phyloP scores from a whole-genome alignment of 2,329 filamentous ascomycete species.

The Akanthomyces uredinophilus region DNA sequence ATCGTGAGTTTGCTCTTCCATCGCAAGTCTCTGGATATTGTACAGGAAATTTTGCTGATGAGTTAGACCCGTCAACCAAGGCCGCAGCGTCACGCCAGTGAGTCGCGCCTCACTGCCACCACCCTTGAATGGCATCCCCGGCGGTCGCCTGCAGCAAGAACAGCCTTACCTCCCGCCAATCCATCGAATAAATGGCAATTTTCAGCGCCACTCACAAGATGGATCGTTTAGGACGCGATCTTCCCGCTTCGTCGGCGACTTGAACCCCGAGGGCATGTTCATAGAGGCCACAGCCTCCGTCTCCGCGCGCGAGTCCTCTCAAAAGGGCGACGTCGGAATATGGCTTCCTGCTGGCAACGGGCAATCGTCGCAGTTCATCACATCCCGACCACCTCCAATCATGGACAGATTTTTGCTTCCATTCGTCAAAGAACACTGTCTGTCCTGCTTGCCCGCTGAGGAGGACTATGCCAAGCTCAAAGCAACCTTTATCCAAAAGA shows the following conservation, averaged over 20 bases:
- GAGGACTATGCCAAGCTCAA: constrained; percentile 42
- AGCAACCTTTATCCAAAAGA: constrained; percentile 44
- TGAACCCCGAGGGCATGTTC: constrained; percentile 57
- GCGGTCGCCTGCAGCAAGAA: constrained; percentile 5
- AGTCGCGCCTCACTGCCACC: constrained; percentile 1
- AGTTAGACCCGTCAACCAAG: not conserved
- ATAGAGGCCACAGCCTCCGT: constrained; percentile 44
- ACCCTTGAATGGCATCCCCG: not conserved
- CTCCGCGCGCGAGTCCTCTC: constrained; percentile 31
- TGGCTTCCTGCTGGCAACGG: constrained; percentile 40
- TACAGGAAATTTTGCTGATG: not conserved
- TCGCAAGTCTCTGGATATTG: no score
- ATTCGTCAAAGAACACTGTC: constrained; percentile 41
- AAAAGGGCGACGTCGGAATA: constrained; percentile 51
- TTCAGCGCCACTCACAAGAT: constrained; percentile 13
- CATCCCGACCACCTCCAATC: constrained; percentile 31
- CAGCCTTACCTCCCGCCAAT: not conserved
- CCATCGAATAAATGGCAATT: constrained; percentile 2
- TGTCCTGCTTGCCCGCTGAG: constrained; percentile 43
- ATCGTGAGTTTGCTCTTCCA: constrained; percentile 21
- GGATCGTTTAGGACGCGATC: constrained; percentile 24
- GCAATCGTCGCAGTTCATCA: constrained; percentile 33
- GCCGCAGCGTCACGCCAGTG: constrained; percentile 10
- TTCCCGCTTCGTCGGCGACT: constrained; percentile 51
- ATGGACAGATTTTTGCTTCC: constrained; percentile 38